A percentile compares a stretch with the other conserved stretches of the same genome.
Evolutionary conservation across 345 rosid genomes (phyloP).

Genomic region (Aquilaria sinensis): DNA sequence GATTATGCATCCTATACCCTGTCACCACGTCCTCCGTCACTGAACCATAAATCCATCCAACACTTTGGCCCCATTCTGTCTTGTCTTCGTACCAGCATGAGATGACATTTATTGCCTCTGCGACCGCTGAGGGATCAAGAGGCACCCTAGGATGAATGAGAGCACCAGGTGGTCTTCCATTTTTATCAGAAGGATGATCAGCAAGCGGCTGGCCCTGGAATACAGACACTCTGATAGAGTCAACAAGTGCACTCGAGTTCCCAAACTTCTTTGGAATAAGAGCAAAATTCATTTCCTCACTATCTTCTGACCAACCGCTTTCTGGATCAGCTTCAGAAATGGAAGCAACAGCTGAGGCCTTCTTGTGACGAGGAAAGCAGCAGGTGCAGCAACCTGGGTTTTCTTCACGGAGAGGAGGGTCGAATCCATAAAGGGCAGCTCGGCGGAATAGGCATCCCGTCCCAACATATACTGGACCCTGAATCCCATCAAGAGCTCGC

Average conservation of each 20-base stretch:
- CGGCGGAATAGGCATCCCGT: constrained; percentile 88
- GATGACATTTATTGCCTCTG: constrained; percentile 69
- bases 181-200: constrained; percentile 35
- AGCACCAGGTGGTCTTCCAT: constrained; percentile 68
- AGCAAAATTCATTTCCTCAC: constrained; percentile 33
- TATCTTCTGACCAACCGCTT: constrained; percentile 27
- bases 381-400: constrained; percentile 30
- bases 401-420: constrained; percentile 40
- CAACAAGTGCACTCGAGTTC: constrained; percentile 50
- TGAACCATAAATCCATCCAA: constrained; percentile 89
- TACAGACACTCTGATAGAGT: constrained; percentile 50
- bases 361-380: constrained; percentile 42
- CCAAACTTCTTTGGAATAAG: constrained; percentile 71
- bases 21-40: constrained; percentile 87
- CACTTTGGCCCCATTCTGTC: constrained; percentile 67
- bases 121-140: constrained; percentile 40
- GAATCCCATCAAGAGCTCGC: constrained; percentile 79
- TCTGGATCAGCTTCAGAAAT: constrained; percentile 29
- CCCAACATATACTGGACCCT: constrained; percentile 88
- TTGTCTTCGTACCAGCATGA: constrained; percentile 91
- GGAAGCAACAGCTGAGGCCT: constrained; percentile 37
- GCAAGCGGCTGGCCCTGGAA: constrained; percentile 66
- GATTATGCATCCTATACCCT: constrained; percentile 76
- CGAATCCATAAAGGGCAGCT: constrained; percentile 68
- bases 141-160: constrained; percentile 43